Conservation (phyloP, 768 basidiomycete species). For the Tulasnella sp. region DNA sequence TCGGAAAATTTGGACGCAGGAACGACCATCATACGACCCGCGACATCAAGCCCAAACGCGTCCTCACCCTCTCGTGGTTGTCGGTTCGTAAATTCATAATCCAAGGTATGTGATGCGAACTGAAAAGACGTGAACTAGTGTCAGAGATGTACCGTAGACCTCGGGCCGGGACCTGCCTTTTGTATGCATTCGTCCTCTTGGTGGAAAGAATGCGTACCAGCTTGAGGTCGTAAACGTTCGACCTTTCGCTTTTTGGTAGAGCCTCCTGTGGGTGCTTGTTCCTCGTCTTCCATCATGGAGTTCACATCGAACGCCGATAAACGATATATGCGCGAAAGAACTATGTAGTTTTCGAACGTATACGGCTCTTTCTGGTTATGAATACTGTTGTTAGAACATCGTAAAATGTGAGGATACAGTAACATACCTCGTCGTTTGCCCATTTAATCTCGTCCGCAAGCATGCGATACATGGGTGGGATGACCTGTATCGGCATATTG, state of each 20-base stretch:
- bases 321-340: slow-evolving; percentile 69
- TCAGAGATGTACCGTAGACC: neutral
- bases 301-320: slow-evolving; percentile 58
- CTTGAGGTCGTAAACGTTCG: neutral
- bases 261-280: slow-evolving; percentile 36
- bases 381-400: neutral
- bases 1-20: slow-evolving; percentile 33
- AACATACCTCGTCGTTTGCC: slow-evolving; percentile 51
- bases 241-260: slow-evolving; percentile 27
- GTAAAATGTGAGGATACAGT: neutral
- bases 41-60: slow-evolving; percentile 57
- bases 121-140: slow-evolving; percentile 21
- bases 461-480: slow-evolving; percentile 89
- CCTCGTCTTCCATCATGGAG: slow-evolving; percentile 29
- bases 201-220: slow-evolving; percentile 44
- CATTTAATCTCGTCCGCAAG: slow-evolving; percentile 67
- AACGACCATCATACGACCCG: slow-evolving; percentile 51
- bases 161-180: slow-evolving; percentile 35
- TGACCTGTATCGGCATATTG: slow-evolving; percentile 91
- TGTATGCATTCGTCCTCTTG: slow-evolving; percentile 71
- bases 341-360: slow-evolving; percentile 56
- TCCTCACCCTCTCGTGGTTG: slow-evolving; percentile 44
- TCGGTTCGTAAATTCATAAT: slow-evolving; percentile 42
- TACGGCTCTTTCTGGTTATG: slow-evolving; percentile 44
- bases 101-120: slow-evolving; percentile 40